Evolutionary conservation across 805 yeast species (phyloP), one percentile per base, ranked within the genome.

Genomic region (Suhomyces tanzawaensis): DNA sequence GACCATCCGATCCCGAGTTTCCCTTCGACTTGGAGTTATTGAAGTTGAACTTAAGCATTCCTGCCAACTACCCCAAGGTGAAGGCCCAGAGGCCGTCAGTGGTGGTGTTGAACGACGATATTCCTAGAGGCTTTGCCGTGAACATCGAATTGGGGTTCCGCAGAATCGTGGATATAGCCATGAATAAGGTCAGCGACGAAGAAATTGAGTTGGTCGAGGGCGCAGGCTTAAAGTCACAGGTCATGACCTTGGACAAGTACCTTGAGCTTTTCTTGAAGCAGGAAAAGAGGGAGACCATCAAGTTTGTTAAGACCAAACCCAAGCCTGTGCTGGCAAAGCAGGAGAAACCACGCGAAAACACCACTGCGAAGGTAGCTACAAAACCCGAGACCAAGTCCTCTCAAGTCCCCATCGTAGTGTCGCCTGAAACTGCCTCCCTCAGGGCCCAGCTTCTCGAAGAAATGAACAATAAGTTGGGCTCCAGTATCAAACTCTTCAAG

Each of bases 1-100:
- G 48, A 15, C 90, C 90, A 0, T 67, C 81, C 0, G 90, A 82
- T 52, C 89, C 89, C 0, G 84, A 82, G 31, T 84, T 85, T 52
- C 83, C 89, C 0, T 83, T 69, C 51, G 87, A 81, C 37, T 57
- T 84, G 21, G 72, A 70, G 3, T 49, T 55, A n/a, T 64, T 84
- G 39, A 70, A 74, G 34, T 50, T 83, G 22, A 71, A 76, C 31
- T 55, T 85, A 22, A 57, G 68, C 26, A 64, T 84, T 3, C 87
- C 91, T 0, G 51, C 58, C 2, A 61, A 60, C 23, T 84, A 81
- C 48, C 88, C 88, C 0, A 45, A 54, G 19, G 50, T 51, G 13
- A 51, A 52, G n/a, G 58, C 52, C 14, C 55, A 60, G 3, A 44
- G 53, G 13, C 85, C 88, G 1, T 59, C 70, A 12, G 66, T 83